These are phyloP conservation scores for Polytrichum commune DNA, from an alignment of 225 moss, liverwort and hornwort genomes.

Conservation along the genomic window DNA sequence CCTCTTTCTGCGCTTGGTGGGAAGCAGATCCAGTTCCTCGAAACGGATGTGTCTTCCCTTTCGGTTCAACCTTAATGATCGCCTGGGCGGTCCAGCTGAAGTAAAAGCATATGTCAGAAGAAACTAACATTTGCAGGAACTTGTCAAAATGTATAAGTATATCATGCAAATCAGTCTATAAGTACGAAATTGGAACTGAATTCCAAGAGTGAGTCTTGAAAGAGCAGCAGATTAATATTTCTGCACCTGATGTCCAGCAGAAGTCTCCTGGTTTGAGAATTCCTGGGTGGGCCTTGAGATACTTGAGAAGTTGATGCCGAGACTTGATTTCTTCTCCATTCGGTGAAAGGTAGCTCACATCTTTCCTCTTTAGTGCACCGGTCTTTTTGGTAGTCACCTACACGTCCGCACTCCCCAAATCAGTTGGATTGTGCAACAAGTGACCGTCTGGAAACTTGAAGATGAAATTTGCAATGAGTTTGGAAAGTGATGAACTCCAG, in stretches of 20 bases:
- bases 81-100: constrained; percentile 49
- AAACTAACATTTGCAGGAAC: not conserved
- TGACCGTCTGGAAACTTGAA: too few species aligned
- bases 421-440: too few species aligned
- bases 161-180: not conserved
- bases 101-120: not conserved
- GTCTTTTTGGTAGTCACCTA: constrained; percentile 34
- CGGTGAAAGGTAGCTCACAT: constrained; percentile 53
- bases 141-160: too few species aligned
- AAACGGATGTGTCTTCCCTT: constrained; percentile 44
- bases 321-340: constrained; percentile 65
- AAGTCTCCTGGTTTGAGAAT: constrained; percentile 34
- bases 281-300: constrained; percentile 54
- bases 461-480: too few species aligned
- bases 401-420: not conserved
- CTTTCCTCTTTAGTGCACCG: constrained; percentile 45
- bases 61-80: constrained; percentile 53
- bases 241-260: constrained; percentile 47
- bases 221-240: not conserved
- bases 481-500: too few species aligned
- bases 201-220: not conserved
- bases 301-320: constrained; percentile 49
- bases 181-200: not conserved
- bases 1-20: constrained; percentile 37
- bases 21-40: constrained; percentile 34